Conservation (phyloP, 75 land plant species). For the Cunninghamia lanceolata region DNA sequence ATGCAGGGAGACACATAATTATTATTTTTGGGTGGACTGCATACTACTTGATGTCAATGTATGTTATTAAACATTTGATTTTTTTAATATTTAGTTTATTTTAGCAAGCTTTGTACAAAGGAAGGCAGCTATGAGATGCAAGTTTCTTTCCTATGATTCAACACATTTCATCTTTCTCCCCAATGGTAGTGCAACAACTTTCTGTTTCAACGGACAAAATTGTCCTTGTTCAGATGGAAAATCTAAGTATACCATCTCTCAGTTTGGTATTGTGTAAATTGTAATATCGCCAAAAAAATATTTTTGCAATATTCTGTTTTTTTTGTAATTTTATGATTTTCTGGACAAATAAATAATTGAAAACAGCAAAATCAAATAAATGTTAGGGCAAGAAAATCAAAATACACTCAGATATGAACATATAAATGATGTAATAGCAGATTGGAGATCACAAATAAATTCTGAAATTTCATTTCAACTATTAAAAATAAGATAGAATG, state of each 20-base stretch:
- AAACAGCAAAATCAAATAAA: no score
- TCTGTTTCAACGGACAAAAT: background rate
- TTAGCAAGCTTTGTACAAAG: background rate
- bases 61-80: background rate
- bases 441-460: no score
- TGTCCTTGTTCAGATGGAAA: background rate
- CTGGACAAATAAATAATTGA: no score
- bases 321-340: no score
- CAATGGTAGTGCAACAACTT: background rate
- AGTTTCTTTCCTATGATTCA: background rate
- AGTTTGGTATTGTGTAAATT: background rate
- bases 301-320: no score
- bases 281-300: no score
- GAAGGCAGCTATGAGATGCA: background rate
- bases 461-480: no score
- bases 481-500: no score
- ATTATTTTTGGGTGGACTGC: background rate
- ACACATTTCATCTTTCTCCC: background rate
- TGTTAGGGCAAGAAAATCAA: no score
- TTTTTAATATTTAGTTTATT: background rate
- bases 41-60: background rate
- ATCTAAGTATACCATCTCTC: background rate
- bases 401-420: no score
- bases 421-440: no score
- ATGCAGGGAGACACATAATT: background rate